A percentile compares a stretch with the other conserved stretches of the same genome.
Evolutionary conservation across 306 rosid species (phyloP).

Genomic region (Fragaria ananassa): DNA sequence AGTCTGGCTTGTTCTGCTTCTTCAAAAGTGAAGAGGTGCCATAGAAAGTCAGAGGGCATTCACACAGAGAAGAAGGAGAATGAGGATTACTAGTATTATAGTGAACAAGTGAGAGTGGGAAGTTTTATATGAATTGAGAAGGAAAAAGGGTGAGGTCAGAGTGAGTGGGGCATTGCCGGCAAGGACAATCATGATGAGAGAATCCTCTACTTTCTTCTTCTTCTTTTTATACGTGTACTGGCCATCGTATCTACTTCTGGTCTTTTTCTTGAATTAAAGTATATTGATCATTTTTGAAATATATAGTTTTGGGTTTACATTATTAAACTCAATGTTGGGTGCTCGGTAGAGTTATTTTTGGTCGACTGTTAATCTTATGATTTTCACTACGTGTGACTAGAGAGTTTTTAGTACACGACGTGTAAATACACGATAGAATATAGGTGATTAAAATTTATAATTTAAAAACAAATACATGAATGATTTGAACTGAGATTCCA

Average conservation of each 20-base stretch:
- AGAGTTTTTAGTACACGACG: too few relatives aligned
- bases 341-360: too few relatives aligned
- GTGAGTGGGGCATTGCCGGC: conserved; percentile 34
- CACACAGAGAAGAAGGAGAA: background rate
- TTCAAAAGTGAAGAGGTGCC: background rate
- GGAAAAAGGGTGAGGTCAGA: conserved; percentile 4
- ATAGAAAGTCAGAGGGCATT: background rate
- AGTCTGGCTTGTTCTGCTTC: background rate
- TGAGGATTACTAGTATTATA: background rate
- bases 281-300: too few relatives aligned
- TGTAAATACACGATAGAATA: too few relatives aligned
- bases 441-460: too few relatives aligned
- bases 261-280: background rate
- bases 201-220: conserved; percentile 14
- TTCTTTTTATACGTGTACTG: background rate
- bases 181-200: conserved; percentile 21
- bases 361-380: too few relatives aligned
- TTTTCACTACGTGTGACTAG: too few relatives aligned
- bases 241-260: background rate
- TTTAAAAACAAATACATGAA: too few relatives aligned
- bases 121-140: background rate
- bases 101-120: background rate
- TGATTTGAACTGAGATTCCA: too few relatives aligned
- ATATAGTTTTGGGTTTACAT: too few relatives aligned
- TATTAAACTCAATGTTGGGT: background rate